Conservation (phyloP, 2,329 filamentous ascomycete species). For the Cytospora leucostoma region DNA sequence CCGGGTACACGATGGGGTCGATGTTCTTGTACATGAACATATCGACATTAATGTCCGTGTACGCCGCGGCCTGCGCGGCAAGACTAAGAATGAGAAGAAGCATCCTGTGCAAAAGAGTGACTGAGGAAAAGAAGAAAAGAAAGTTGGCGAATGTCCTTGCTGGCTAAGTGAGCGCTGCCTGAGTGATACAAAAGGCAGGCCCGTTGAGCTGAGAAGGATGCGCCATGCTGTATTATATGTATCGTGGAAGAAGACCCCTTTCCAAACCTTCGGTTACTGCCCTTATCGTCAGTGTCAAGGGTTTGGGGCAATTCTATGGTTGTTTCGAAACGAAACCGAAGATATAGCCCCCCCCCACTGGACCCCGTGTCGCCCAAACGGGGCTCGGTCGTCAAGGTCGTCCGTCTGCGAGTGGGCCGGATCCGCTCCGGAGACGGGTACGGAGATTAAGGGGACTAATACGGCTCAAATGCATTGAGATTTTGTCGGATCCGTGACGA, state of each 20-base stretch:
- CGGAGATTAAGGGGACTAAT: not conserved
- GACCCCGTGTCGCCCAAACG: not conserved
- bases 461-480: not conserved
- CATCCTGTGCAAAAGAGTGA: slow-evolving; percentile 17
- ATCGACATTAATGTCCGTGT: slow-evolving; percentile 32
- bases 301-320: not conserved
- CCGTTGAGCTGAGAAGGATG: not conserved
- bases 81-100: slow-evolving; percentile 17
- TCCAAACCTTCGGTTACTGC: not conserved
- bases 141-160: not conserved
- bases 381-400: not conserved
- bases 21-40: slow-evolving; percentile 39
- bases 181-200: not conserved
- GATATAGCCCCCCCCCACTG: not conserved
- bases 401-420: not conserved
- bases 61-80: slow-evolving; percentile 27
- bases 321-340: not conserved
- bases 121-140: slow-evolving; percentile 11
- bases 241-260: not conserved
- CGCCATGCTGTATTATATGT: not conserved
- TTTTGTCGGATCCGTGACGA: not conserved
- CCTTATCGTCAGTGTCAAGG: not conserved
- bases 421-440: not conserved
- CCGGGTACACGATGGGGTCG: slow-evolving; percentile 38
- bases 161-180: not conserved